phyloP scores from a whole-genome alignment of 331 rosid species.

The Acacia concinna region DNA sequence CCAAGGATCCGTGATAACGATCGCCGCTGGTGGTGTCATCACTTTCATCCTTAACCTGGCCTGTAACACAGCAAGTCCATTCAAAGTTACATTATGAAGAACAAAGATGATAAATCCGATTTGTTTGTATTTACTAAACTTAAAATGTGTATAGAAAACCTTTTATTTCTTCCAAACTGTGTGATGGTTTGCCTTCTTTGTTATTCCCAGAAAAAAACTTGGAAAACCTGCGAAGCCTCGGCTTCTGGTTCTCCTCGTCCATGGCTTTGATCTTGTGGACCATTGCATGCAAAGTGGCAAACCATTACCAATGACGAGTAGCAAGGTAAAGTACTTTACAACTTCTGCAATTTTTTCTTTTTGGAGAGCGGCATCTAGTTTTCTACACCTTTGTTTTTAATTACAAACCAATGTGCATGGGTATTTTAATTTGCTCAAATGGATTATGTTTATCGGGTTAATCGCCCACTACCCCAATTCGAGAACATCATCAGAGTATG shows the following conservation, averaged over 20 bases:
- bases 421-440: not conserved
- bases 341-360: not conserved
- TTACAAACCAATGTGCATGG: not conserved
- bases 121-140: not conserved
- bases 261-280: conserved; percentile 37
- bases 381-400: not conserved
- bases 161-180: conserved; percentile 40
- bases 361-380: not conserved
- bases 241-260: conserved; percentile 44
- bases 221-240: conserved; percentile 44
- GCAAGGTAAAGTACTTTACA: not conserved
- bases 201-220: conserved; percentile 57
- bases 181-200: conserved; percentile 45
- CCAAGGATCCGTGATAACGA: conserved; percentile 44
- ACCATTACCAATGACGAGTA: conserved; percentile 2
- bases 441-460: conserved; percentile 38
- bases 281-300: conserved; percentile 19
- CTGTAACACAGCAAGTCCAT: conserved; percentile 38
- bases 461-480: conserved; percentile 38
- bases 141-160: conserved; percentile 37
- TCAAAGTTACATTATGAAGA: not conserved
- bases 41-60: conserved; percentile 51
- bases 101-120: not conserved
- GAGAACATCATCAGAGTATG: not conserved
- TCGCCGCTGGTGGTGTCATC: conserved; percentile 35